phyloP scores from a whole-genome alignment of 306 rosid genomes.

The Vicia sativa region DNA sequence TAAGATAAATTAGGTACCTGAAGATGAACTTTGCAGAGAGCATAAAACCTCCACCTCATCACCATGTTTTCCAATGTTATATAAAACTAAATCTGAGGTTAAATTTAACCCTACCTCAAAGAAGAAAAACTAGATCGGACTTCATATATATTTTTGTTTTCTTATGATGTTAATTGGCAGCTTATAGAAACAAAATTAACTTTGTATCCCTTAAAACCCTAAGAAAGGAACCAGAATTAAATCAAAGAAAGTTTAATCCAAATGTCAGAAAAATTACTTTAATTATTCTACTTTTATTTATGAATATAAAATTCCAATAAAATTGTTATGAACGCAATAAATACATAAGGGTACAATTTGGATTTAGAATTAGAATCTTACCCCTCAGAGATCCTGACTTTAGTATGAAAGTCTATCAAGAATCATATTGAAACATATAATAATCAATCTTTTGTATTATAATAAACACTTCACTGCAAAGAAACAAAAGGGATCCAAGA shows the following conservation, averaged over 20 bases:
- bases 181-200: too few species aligned
- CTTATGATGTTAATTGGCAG: neutral
- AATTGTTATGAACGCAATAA: neutral
- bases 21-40: slow-evolving; percentile 7
- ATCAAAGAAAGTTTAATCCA: neutral
- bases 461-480: neutral
- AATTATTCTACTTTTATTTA: neutral
- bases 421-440: neutral
- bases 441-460: neutral
- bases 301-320: neutral
- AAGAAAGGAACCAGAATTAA: neutral
- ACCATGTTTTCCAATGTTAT: neutral
- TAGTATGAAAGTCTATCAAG: neutral
- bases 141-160: neutral
- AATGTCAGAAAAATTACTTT: neutral
- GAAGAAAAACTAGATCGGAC: neutral
- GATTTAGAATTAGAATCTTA: slow-evolving; percentile 7
- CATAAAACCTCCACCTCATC: neutral
- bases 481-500: slow-evolving; percentile 11
- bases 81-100: slow-evolving; percentile 16
- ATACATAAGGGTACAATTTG: neutral
- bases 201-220: slow-evolving; percentile 6
- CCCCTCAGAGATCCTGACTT: neutral
- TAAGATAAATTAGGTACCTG: neutral
- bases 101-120: neutral